phyloP scores from a whole-genome alignment of 352 stramenopile genomes.

The Globisporangium polare region DNA sequence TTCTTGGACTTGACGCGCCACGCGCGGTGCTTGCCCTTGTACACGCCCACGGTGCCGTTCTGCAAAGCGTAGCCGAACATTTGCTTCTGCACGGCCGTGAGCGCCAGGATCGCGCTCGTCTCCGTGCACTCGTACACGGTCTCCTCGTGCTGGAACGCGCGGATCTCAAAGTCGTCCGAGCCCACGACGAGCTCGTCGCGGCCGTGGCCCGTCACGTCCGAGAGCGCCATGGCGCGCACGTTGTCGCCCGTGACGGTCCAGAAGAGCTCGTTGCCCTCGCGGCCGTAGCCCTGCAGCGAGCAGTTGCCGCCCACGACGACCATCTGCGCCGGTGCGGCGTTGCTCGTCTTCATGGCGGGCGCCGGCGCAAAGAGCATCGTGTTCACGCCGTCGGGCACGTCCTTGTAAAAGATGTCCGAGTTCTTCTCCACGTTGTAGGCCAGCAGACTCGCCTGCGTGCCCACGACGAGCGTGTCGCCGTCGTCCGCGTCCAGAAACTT shows the following conservation, averaged over 20 bases:
- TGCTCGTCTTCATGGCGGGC: constrained; percentile 29
- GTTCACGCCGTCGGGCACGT: constrained; percentile 82
- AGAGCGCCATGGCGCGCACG: constrained; percentile 76
- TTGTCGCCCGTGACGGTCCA: constrained; percentile 92
- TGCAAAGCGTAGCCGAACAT: constrained; percentile 86
- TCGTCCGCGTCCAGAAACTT: constrained; percentile 56
- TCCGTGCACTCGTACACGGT: constrained; percentile 88
- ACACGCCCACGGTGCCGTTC: constrained; percentile 93
- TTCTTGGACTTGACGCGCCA: constrained; percentile 94
- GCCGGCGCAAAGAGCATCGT: constrained; percentile 73
- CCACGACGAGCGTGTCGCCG: constrained; percentile 84
- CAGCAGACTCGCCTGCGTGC: constrained; percentile 86
- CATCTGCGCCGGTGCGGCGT: constrained; percentile 45
- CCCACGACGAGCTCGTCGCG: constrained; percentile 83
- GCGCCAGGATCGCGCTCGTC: constrained; percentile 66
- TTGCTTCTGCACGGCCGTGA: constrained; percentile 68
- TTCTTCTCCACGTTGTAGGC: constrained; percentile 94
- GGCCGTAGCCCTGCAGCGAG: constrained; percentile 86
- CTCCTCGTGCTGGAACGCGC: constrained; percentile 87
- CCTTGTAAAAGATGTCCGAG: constrained; percentile 92
- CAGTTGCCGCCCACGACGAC: constrained; percentile 92
- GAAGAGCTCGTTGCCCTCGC: constrained; percentile 79
- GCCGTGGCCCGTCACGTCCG: constrained; percentile 65
- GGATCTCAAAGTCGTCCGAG: constrained; percentile 90
- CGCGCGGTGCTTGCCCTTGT: constrained; percentile 79